Percentiles rank a stretch among this genome's conserved stretches.
These are phyloP conservation scores for Selaginella tamariscina DNA, from an alignment of 75 land plant genomes.

Conservation along the genomic window DNA sequence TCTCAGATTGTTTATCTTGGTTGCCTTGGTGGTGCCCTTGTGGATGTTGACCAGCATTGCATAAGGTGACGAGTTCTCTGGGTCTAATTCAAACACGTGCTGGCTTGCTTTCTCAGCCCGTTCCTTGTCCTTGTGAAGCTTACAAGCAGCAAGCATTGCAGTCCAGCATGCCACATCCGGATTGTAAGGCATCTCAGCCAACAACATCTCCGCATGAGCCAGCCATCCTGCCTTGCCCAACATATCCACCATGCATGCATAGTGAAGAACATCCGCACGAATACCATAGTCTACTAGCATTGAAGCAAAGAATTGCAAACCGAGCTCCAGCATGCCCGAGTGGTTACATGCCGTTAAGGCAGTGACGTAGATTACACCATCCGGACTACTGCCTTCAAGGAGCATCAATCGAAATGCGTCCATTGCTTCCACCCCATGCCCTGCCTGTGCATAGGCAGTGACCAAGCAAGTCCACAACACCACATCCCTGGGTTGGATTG, in stretches of 20 bases:
- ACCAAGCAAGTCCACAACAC: not conserved
- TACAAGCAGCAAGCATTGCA: not conserved
- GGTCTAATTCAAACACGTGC: not conserved
- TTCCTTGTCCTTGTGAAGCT: not conserved
- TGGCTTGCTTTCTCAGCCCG: not conserved
- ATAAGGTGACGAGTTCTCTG: not conserved
- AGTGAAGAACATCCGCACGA: not conserved
- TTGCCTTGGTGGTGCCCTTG: not conserved
- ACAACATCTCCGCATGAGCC: not conserved
- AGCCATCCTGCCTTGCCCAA: not conserved
- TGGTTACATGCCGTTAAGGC: not conserved
- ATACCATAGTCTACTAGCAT: not conserved
- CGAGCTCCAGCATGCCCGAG: not conserved
- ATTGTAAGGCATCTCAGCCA: not conserved
- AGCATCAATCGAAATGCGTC: not conserved
- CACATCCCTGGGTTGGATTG: not conserved
- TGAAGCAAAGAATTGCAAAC: constrained; percentile 3
- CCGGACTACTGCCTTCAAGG: not conserved
- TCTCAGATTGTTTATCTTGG: not conserved
- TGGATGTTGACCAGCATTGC: not conserved
- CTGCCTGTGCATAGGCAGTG: not conserved
- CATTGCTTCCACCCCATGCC: not conserved
- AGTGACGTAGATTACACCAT: not conserved
- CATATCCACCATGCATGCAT: constrained; percentile 7
- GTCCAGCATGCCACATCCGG: constrained; percentile 10